These are phyloP conservation scores for Cystobasidium onofrii DNA, from an alignment of 768 basidiomycete species.

Conservation along the genomic window DNA sequence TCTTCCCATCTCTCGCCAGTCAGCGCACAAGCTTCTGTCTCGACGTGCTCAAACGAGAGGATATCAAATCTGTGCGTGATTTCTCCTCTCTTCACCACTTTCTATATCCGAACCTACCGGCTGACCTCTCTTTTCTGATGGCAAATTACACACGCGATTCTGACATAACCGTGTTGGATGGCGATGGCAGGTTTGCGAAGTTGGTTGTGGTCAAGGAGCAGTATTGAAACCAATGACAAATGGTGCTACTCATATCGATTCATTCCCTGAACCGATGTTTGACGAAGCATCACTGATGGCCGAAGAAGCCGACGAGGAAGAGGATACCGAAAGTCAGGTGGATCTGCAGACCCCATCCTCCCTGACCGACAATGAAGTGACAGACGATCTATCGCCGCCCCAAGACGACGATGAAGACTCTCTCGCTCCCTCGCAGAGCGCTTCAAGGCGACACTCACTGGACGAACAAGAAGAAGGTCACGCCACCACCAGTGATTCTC, in stretches of 20 bases:
- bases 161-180: not conserved
- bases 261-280: constrained; percentile 5
- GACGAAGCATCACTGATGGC: not conserved
- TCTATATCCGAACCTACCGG: not conserved
- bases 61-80: constrained; percentile 4
- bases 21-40: constrained; percentile 29
- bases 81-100: no score
- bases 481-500: not conserved
- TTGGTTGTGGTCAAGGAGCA: constrained; percentile 23
- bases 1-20: constrained; percentile 39
- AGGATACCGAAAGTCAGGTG: not conserved
- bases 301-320: not conserved
- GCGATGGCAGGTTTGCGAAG: constrained; percentile 20
- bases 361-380: no score
- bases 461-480: not conserved
- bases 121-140: no score
- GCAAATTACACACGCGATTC: not conserved
- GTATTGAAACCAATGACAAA: constrained; percentile 26
- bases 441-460: not conserved
- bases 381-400: not conserved
- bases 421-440: not conserved
- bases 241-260: constrained; percentile 8
- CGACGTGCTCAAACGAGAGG: constrained; percentile 20
- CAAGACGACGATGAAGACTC: not conserved
- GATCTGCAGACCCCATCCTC: not conserved